Base-by-base conservation (phyloP, 345 rosid genomes). In the Carallia pectinifolia region DNA sequence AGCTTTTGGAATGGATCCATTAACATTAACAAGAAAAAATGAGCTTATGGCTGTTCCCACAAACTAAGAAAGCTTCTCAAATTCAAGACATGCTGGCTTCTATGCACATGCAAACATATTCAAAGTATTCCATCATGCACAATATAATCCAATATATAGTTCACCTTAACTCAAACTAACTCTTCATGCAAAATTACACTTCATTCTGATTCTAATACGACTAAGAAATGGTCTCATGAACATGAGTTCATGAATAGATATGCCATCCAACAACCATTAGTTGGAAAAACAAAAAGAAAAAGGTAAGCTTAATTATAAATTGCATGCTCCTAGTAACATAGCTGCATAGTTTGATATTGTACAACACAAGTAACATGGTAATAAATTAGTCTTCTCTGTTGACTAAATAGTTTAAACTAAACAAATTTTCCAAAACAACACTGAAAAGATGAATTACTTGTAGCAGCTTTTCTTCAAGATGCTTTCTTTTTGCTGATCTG, bases 391-490 rank as follows among this genome's bases (percentile, higher is more conserved):
- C 47, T 59, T 38, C 30, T 53, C 19, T 18, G 55, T n/a, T 19
- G 5, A 48, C 27, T 5, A 52, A 53, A 69, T 62, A 58, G 54
- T 53, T 44, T 56, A 47, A 48, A 29, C 59, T 55, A 12, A 30
- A 44, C 67, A 23, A 58, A 58, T 48, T 53, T 30, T 52, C 17
- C 15, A 6, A 64, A 47, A 63, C 23, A 67, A 34, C 2, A 19
- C 4, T 40, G 40, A 53, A 61, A 5, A 73, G 39, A 66, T 61
- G 67, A 69, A 83, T 85, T 88, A 96, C 99, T 71, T 88, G 98
- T 38, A 96, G 87, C 72, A 96, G 75, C 83, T 89, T 96, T 66
- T 90, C 98, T 85, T 92, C 88, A 78, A 96, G 97, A 77, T 89
- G 93, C 74, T 88, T 85, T 60, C 86, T 74, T 85, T 96, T 96